Evolutionary conservation across 495 filamentous ascomycete genomes (phyloP).

Genomic region (Trichoderma orchidacearum): DNA sequence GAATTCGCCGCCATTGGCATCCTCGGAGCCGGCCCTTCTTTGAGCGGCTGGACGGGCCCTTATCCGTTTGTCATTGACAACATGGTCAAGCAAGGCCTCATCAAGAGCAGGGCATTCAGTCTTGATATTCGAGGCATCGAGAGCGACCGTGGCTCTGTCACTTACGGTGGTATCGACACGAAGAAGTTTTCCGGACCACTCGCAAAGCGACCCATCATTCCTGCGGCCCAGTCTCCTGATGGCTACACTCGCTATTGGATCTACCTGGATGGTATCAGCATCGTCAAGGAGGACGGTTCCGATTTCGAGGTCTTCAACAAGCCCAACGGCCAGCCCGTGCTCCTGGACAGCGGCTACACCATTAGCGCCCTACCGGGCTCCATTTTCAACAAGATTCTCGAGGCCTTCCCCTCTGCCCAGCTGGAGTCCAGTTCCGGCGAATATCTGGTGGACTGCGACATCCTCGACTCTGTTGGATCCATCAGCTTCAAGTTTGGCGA

Average conservation of each 20-base stretch:
- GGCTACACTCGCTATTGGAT: slow-evolving; percentile 15
- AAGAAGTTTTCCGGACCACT: slow-evolving; percentile 61
- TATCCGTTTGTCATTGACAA: slow-evolving; percentile 49
- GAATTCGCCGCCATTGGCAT: slow-evolving; percentile 34
- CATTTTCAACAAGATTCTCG: slow-evolving; percentile 40
- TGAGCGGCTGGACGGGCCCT: slow-evolving; percentile 34
- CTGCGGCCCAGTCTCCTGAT: slow-evolving; percentile 17
- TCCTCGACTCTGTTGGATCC: slow-evolving; percentile 17
- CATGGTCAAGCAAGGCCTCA: slow-evolving; percentile 38
- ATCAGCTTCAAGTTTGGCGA: slow-evolving; percentile 45
- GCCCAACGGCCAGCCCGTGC: slow-evolving; percentile 26
- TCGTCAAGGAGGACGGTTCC: slow-evolving; percentile 11
- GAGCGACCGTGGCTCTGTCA: slow-evolving; percentile 29
- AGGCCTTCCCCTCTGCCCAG: slow-evolving; percentile 23
- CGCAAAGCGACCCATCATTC: slow-evolving; percentile 45
- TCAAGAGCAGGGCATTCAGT: slow-evolving; percentile 51
- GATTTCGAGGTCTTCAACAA: slow-evolving; percentile 6
- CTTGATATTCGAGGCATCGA: slow-evolving; percentile 16
- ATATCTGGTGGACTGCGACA: slow-evolving; percentile 3
- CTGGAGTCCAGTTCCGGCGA: background rate
- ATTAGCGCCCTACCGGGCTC: slow-evolving; percentile 56
- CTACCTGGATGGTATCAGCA: slow-evolving; percentile 2
- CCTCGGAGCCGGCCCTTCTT: slow-evolving; percentile 27
- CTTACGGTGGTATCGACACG: slow-evolving; percentile 75
- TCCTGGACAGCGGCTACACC: slow-evolving; percentile 72